Conservation (phyloP, 179 eudicot genomes). For the Spinacia oleracea region DNA sequence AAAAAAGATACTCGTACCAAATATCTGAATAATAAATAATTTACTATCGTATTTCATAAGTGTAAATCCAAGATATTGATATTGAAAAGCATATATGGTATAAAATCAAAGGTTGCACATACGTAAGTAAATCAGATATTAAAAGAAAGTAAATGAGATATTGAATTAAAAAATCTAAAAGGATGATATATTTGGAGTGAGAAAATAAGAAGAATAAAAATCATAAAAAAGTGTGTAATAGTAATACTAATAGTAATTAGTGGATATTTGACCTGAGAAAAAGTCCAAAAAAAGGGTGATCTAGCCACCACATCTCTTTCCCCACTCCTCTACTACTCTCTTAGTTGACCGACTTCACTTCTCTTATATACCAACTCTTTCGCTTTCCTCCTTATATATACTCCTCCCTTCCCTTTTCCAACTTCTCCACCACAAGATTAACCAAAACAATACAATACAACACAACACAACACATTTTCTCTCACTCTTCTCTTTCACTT, state of each 20-base stretch:
- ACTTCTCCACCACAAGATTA: not conserved
- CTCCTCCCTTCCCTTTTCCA: not conserved
- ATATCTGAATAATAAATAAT: too few relatives aligned
- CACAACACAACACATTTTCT: not conserved
- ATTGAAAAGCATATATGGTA: too few relatives aligned
- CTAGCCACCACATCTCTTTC: conserved; percentile 18
- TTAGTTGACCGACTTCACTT: conserved; percentile 41
- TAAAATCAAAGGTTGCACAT: too few relatives aligned
- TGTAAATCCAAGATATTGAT: too few relatives aligned
- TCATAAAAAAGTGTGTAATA: not conserved
- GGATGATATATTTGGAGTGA: not conserved
- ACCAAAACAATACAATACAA: not conserved
- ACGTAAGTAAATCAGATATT: too few relatives aligned
- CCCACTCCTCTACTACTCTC: conserved; percentile 31
- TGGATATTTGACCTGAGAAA: conserved; percentile 34
- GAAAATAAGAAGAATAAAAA: not conserved
- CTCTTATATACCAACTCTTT: conserved; percentile 13
- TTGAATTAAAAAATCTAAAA: not conserved
- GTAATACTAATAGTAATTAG: too few relatives aligned
- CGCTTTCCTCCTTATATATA: not conserved
- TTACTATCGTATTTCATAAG: too few relatives aligned
- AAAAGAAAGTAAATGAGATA: not conserved
- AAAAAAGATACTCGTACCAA: too few relatives aligned
- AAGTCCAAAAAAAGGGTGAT: conserved; percentile 13
- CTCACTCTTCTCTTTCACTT: conserved; percentile 21